Evolutionary conservation across 2,329 filamentous ascomycete species (phyloP), one percentile per base, ranked within the genome.

Genomic region (Macrophomina tecta): DNA sequence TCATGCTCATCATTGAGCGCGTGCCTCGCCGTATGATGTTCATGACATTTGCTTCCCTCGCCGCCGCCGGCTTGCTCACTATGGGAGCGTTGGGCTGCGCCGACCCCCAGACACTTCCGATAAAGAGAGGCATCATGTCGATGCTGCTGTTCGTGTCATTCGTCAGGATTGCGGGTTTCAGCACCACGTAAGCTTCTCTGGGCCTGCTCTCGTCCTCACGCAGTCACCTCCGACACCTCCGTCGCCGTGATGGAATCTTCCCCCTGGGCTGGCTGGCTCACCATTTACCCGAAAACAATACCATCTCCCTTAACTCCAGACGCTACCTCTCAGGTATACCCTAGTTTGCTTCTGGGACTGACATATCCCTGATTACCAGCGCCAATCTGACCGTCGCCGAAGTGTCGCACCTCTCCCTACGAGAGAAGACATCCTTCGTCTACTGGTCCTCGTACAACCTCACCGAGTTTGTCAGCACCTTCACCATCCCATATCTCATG

Each of bases 391-490:
- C 53, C n/a, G 38, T 46, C 7, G 16, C 61, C n/a, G 61, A 64
- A 52, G 49, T 64, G 2, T 34, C 46, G 7, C 28, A 51, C 61
- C 45, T 53, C 6, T 18, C 30, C 32, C 48, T 64, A 5, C 61
- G 61, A 8, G 61, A 64, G 45, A 64, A 64, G 49, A 52, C 45
- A 30, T 32, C 46, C 6, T 62, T 62, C 28, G 40, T 28, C 34
- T n/a, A 40, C n/a, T 62, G 56, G 56, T n/a, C 42, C 4, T 34
- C 28, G 12, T 46, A 16, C 55, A 45, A 60, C 51, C 46, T 60
- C 38, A 40, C 12, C 16, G 55, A 60, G 9, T 60, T 60, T 30
- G 16, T 28, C 14, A 42, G 12, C 55, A 36, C 55, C 4, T 60
- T 40, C 55, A 60, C 34, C 23, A n/a, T 60, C 12, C 55, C 55